Evolutionary conservation across 768 basidiomycete species (phyloP).

Genomic region (Lactarius sanguifluus): DNA sequence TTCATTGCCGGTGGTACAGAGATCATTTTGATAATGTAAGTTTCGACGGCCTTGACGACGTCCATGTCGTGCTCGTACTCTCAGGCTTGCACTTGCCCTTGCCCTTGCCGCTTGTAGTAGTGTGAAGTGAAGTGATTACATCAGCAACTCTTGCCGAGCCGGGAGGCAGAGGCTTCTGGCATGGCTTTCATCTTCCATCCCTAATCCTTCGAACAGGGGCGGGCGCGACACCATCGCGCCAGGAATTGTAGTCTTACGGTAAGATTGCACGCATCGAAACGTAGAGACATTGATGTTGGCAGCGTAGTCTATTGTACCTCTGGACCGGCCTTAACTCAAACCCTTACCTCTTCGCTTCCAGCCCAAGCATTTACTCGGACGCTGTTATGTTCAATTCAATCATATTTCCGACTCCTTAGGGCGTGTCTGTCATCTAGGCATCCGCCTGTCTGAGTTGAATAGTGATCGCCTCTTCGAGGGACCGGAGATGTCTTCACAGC

Average conservation of each 20-base stretch:
- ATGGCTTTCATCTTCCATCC: background rate
- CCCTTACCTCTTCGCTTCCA: constrained; percentile 14
- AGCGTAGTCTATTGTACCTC: background rate
- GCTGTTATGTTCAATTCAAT: constrained; percentile 7
- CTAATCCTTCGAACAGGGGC: background rate
- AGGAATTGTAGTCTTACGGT: background rate
- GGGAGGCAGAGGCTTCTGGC: too few species aligned
- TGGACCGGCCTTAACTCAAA: background rate
- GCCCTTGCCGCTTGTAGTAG: background rate
- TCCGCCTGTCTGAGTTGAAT: background rate
- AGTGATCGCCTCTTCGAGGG: constrained; percentile 7
- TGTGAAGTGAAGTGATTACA: background rate
- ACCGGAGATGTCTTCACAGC: constrained; percentile 10
- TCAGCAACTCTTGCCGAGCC: background rate
- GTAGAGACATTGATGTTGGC: background rate
- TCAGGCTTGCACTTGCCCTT: background rate
- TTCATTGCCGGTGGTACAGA: constrained; percentile 89
- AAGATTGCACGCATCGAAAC: background rate
- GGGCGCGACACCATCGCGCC: background rate
- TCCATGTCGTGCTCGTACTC: constrained; percentile 59
- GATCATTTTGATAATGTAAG: constrained; percentile 88
- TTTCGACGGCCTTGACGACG: constrained; percentile 91
- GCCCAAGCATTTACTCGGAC: constrained; percentile 3
- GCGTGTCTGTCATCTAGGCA: background rate
- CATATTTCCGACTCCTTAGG: constrained; percentile 1